Conservation (phyloP, 2,329 filamentous ascomycete species). For the Aspergillus clavatus region DNA sequence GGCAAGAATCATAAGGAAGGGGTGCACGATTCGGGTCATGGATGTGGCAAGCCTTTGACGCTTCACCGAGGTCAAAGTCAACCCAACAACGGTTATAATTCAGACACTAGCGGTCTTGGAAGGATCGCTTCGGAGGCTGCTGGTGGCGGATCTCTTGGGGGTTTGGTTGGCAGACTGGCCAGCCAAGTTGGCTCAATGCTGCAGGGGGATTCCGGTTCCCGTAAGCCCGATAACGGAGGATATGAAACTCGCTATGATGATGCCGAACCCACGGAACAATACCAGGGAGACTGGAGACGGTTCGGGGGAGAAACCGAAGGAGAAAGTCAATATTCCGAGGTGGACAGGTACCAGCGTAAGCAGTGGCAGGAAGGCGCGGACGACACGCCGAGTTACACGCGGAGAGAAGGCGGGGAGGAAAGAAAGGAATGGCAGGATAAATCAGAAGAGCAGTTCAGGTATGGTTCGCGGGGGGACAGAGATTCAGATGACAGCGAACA, state of each 20-base stretch:
- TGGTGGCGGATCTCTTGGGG: constrained; percentile 62
- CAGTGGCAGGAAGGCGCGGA: neutral
- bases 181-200: constrained; percentile 55
- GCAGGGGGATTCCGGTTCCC: constrained; percentile 48
- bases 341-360: neutral
- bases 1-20: constrained; percentile 84
- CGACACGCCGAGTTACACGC: neutral
- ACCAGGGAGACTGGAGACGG: neutral
- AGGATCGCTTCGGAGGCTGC: constrained; percentile 56
- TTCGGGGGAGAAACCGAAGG: neutral
- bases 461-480: neutral
- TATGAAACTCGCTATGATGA: constrained; percentile 9
- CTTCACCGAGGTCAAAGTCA: constrained; percentile 57
- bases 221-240: neutral
- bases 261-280: neutral
- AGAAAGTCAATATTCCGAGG: neutral
- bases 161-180: constrained; percentile 65
- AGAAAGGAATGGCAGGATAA: neutral
- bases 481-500: neutral
- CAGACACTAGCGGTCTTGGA: constrained; percentile 36
- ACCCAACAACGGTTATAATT: constrained; percentile 16
- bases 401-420: neutral
- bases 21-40: constrained; percentile 77
- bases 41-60: constrained; percentile 72
- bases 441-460: neutral